Evolutionary conservation across 2,329 filamentous ascomycete species (phyloP).

Genomic region (Neonectria neomacrospora): DNA sequence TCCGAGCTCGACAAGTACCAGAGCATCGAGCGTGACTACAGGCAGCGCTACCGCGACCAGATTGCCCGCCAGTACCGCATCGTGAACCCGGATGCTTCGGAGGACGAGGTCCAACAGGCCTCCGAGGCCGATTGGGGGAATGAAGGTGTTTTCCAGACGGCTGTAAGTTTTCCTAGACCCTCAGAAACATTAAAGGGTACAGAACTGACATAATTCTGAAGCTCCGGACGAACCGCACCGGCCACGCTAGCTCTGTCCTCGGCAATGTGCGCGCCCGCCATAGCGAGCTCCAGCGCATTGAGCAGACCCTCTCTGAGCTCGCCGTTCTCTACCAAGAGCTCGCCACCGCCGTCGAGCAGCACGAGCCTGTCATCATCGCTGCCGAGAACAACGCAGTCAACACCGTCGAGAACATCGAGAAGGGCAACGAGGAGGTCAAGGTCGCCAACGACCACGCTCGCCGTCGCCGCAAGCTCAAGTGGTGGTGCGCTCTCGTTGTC

Average conservation of each 20-base stretch:
- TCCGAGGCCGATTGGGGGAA: conserved; percentile 78
- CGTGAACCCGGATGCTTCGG: conserved; percentile 82
- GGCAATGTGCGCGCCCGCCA: conserved; percentile 84
- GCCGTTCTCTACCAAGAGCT: conserved; percentile 78
- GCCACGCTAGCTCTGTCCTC: conserved; percentile 77
- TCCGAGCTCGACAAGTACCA: conserved; percentile 77
- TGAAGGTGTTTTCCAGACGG: conserved; percentile 84
- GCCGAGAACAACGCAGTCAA: conserved; percentile 74
- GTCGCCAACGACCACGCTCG: conserved; percentile 74
- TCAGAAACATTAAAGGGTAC: conserved; percentile 3
- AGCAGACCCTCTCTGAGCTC: conserved; percentile 78
- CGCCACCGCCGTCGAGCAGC: conserved; percentile 77
- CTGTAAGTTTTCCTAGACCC: conserved; percentile 64
- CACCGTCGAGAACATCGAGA: conserved; percentile 73
- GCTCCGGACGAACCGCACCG: conserved; percentile 80
- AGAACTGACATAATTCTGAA: conserved; percentile 49
- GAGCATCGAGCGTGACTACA: conserved; percentile 76
- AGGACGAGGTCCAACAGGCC: conserved; percentile 76
- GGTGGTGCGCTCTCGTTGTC: conserved; percentile 77
- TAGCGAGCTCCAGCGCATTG: conserved; percentile 84
- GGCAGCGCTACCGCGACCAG: conserved; percentile 78
- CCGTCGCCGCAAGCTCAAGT: conserved; percentile 79
- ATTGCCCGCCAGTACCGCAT: conserved; percentile 84
- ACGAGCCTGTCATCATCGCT: conserved; percentile 71
- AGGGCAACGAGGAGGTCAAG: conserved; percentile 76